phyloP scores from a whole-genome alignment of 176 grass and related monocot genomes.

The Sorghum bicolor region Sorghum_bicolor_NCBIv3 NC_012876.2:1002001-1002500 shows the following conservation, averaged over 20 bases:
- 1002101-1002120: background rate
- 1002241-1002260: constrained; percentile 26
- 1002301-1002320: constrained; percentile 26
- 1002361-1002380: constrained; percentile 39
- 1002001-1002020: constrained; percentile 39
- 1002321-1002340: background rate
- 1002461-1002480: constrained; percentile 20
- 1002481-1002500: constrained; percentile 20
- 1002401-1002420: constrained; percentile 9
- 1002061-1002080: constrained; percentile 18
- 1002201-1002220: constrained; percentile 33
- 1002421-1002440: constrained; percentile 30
- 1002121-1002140: constrained; percentile 28
- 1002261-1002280: constrained; percentile 56
- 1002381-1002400: constrained; percentile 23
- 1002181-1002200: constrained; percentile 55
- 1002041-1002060: constrained; percentile 23
- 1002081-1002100: constrained; percentile 36
- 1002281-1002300: constrained; percentile 42
- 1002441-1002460: constrained; percentile 15
- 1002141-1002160: constrained; percentile 33
- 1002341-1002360: constrained; percentile 50
- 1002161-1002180: constrained; percentile 66
- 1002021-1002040: constrained; percentile 17
- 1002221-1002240: background rate